phyloP scores from a whole-genome alignment of 169 alveolate species.

The Babesia bigemina region DNA sequence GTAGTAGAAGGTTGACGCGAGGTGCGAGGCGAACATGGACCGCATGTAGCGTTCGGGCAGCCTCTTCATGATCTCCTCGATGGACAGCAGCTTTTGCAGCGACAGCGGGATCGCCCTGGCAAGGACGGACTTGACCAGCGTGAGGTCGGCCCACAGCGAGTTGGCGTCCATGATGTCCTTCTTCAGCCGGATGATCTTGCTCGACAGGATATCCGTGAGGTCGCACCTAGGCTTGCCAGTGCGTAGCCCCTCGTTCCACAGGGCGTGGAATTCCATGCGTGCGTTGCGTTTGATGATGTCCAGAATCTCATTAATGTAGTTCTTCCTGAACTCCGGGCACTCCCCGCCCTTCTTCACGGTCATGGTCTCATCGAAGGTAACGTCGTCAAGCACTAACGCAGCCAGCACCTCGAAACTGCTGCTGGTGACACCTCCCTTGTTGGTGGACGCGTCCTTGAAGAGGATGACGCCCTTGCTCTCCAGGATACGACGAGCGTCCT shows the following conservation, averaged over 20 bases:
- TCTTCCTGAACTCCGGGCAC: constrained; percentile 64
- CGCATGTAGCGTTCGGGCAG: constrained; percentile 78
- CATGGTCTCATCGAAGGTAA: constrained; percentile 30
- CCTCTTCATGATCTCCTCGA: constrained; percentile 70
- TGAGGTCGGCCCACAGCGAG: constrained; percentile 73
- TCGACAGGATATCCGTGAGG: constrained; percentile 78
- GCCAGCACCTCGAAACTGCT: constrained; percentile 85
- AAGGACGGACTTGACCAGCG: constrained; percentile 46
- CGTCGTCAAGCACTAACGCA: constrained; percentile 79
- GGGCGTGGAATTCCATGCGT: constrained; percentile 70
- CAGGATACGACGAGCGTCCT: constrained; percentile 80
- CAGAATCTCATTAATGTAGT: constrained; percentile 73
- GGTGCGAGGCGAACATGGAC: constrained; percentile 77
- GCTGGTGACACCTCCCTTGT: constrained; percentile 88
- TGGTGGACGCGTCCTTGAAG: constrained; percentile 84
- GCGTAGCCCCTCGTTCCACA: constrained; percentile 78
- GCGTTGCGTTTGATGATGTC: constrained; percentile 71
- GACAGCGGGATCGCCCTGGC: constrained; percentile 70
- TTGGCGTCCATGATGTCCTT: constrained; percentile 69
- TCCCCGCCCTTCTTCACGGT: constrained; percentile 45
- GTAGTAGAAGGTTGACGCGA: constrained; percentile 82
- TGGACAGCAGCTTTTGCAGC: constrained; percentile 65
- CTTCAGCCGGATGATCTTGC: constrained; percentile 77
- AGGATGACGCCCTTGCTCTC: constrained; percentile 79
- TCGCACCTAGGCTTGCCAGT: constrained; percentile 80